phyloP scores from a whole-genome alignment of 2,329 filamentous ascomycete species.

The Nannizziopsis arthrosporioides region DNA sequence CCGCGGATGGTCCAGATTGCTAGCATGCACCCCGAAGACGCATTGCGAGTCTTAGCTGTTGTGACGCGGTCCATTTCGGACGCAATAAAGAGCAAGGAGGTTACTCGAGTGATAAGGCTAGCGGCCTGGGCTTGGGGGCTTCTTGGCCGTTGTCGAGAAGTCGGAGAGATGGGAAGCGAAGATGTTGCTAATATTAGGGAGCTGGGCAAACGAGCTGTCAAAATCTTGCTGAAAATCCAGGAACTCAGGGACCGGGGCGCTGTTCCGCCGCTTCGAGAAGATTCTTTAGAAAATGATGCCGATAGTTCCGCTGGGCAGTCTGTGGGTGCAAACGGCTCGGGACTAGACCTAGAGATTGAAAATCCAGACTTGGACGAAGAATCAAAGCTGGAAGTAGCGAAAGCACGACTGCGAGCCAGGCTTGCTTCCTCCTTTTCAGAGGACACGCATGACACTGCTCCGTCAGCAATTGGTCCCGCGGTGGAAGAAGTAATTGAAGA shows the following conservation, averaged over 20 bases:
- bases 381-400: slow-evolving; percentile 39
- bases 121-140: slow-evolving; percentile 81
- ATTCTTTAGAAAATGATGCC: slow-evolving; percentile 13
- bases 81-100: slow-evolving; percentile 50
- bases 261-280: slow-evolving; percentile 18
- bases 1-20: slow-evolving; percentile 42
- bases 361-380: slow-evolving; percentile 1
- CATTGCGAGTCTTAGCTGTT: slow-evolving; percentile 53
- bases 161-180: slow-evolving; percentile 61
- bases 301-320: slow-evolving; percentile 1
- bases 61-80: slow-evolving; percentile 49
- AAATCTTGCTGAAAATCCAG: slow-evolving; percentile 34
- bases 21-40: slow-evolving; percentile 48
- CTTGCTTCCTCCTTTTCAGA: slow-evolving; percentile 16
- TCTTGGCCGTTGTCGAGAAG: slow-evolving; percentile 60
- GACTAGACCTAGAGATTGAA: neutral
- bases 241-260: slow-evolving; percentile 29
- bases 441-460: slow-evolving; percentile 23
- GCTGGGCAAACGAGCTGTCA: slow-evolving; percentile 63
- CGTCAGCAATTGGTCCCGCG: slow-evolving; percentile 33
- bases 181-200: slow-evolving; percentile 68
- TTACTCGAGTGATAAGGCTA: slow-evolving; percentile 51
- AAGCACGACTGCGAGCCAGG: slow-evolving; percentile 36
- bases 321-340: neutral
- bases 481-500: slow-evolving; percentile 21